phyloP scores from a whole-genome alignment of 1,284 basidiomycete species.

The Heterobasidion annosum region DNA sequence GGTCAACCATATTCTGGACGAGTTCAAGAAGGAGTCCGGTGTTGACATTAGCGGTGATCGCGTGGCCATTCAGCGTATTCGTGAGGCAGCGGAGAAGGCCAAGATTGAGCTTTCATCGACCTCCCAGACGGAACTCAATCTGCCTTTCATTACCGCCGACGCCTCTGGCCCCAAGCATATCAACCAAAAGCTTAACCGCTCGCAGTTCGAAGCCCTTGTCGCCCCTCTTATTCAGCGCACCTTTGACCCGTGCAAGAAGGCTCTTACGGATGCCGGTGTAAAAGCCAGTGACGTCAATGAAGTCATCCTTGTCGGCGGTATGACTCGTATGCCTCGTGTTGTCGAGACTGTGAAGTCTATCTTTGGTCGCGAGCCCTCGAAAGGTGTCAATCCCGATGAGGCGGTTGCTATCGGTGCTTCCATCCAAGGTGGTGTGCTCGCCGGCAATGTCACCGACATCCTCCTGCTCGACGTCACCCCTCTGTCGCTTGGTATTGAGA shows the following conservation, averaged over 20 bases:
- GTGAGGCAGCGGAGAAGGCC: constrained; percentile 98
- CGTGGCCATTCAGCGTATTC: constrained; percentile 99
- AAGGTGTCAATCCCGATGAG: constrained; percentile 98
- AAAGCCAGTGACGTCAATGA: constrained; percentile 93
- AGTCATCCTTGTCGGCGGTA: constrained; percentile 96
- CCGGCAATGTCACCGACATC: constrained; percentile 95
- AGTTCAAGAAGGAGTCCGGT: constrained; percentile 93
- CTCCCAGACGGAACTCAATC: constrained; percentile 89
- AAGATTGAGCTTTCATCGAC: constrained; percentile 97
- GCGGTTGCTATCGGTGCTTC: constrained; percentile 96
- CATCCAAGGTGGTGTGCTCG: constrained; percentile 95
- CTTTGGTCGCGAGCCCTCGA: constrained; percentile 93
- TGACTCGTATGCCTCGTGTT: constrained; percentile 97
- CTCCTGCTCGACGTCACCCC: constrained; percentile 95
- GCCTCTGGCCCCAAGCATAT: constrained; percentile 95
- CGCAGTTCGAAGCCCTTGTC: constrained; percentile 87
- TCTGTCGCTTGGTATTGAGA: constrained; percentile 89
- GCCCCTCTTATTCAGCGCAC: constrained; percentile 82
- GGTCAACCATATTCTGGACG: constrained; percentile 80
- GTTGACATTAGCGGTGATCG: constrained; percentile 79
- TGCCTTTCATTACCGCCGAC: constrained; percentile 97
- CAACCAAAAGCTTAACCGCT: constrained; percentile 82
- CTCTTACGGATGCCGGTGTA: constrained; percentile 83
- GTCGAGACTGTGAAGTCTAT: constrained; percentile 87
- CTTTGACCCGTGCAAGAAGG: constrained; percentile 97